phyloP scores from a whole-genome alignment of 2,329 filamentous ascomycete species.

The Monosporascus sp. region DNA sequence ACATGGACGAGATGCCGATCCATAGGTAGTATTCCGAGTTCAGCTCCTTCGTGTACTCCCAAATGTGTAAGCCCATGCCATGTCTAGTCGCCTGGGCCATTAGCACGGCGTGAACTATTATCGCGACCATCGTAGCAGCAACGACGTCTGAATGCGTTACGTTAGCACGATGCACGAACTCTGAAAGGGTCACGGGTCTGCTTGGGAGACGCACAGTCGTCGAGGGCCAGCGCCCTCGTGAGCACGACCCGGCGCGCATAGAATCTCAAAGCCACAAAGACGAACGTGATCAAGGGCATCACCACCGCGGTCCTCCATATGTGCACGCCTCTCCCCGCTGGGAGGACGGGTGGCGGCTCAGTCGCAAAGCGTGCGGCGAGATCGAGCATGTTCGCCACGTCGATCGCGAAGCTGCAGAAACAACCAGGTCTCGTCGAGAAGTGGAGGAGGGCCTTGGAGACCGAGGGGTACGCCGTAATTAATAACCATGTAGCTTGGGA shows the following conservation, averaged over 20 bases:
- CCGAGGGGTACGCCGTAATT: too few species aligned
- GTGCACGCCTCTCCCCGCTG: constrained; percentile 15
- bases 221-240: constrained; percentile 8
- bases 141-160: constrained; percentile 17
- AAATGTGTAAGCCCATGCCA: constrained; percentile 26
- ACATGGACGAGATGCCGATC: constrained; percentile 26
- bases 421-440: too few species aligned
- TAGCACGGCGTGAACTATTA: constrained; percentile 19
- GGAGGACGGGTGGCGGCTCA: constrained; percentile 9
- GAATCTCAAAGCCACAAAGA: constrained; percentile 14
- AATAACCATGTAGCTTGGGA: too few species aligned
- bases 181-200: not conserved
- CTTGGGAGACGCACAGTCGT: constrained; percentile 21
- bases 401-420: too few species aligned
- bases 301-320: constrained; percentile 14
- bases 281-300: constrained; percentile 15
- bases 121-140: constrained; percentile 19
- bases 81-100: constrained; percentile 25
- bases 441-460: too few species aligned
- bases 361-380: too few species aligned
- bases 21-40: constrained; percentile 26
- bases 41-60: constrained; percentile 25
- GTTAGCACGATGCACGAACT: constrained; percentile 5
- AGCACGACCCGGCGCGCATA: constrained; percentile 14
- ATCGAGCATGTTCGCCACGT: too few species aligned